Base-by-base conservation (phyloP, 768 basidiomycete genomes). In the Tricholoma bakamatsutake region DNA sequence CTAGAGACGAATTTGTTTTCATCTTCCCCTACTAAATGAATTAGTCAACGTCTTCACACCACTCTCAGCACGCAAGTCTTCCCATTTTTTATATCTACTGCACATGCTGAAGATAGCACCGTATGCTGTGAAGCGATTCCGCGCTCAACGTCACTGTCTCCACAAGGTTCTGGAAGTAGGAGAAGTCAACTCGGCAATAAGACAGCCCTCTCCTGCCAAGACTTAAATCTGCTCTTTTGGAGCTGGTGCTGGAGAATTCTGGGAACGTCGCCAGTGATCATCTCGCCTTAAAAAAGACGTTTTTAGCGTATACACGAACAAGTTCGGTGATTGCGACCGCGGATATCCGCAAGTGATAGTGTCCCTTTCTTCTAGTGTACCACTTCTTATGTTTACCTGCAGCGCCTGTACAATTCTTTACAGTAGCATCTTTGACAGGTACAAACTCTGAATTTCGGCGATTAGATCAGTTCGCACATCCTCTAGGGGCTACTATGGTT, bases 181-280 rank as follows among this genome's bases (percentile, higher is more conserved):
- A 31, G 8, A 31, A 4, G 6, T 7, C 31, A 31, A 31, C 31
- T 31, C 31, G 31, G 4, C 31, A 31, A 31, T 2, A 10, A 31
- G 31, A 10, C 31, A 31, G 10, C 31, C 5, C 31, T 31, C 31
- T 31, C 31, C 10, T 31, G 8, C 3, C 10, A 31, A 10, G 31
- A 31, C 10, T 31, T 31, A 31, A 31, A 7, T 5, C 31, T 31
- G 10, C 31, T 10, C 2, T 31, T 31, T 31, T 31, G 31, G 8
- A 31, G 10, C 8, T 31, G 8, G 31, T 31, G 1, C 31, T 31
- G 2, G 10, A 31, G 64, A 82, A 80, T 59, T 67, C 71, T 27
- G 78, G 78, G 10, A 74, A 69, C 53, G 77, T 79, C 49, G 80
- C 80, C 28, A 68, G 80, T 18, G 80, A 81, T 62, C 80, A 82